These are phyloP conservation scores for Aspergillus taichungensis DNA, from an alignment of 495 filamentous ascomycete genomes.

Conservation along the genomic window DNA sequence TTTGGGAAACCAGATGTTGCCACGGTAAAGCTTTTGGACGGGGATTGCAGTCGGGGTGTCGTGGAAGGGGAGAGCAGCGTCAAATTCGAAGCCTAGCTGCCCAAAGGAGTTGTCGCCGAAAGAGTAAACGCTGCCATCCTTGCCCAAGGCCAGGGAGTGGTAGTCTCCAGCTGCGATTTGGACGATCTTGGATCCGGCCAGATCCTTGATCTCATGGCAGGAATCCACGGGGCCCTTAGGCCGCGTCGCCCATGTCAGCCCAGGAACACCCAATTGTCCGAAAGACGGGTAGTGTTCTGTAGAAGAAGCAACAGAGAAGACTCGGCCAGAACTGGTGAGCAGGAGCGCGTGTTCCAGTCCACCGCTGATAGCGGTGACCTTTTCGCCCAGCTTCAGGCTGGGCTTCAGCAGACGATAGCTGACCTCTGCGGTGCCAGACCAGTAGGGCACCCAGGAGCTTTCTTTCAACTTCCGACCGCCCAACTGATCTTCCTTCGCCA, in stretches of 20 bases:
- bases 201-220: conserved; percentile 62
- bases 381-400: conserved; percentile 63
- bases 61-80: conserved; percentile 47
- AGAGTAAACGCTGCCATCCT: conserved; percentile 65
- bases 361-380: conserved; percentile 59
- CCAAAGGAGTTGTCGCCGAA: conserved; percentile 89
- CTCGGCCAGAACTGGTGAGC: conserved; percentile 74
- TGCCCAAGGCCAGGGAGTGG: conserved; percentile 72
- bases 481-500: conserved; percentile 60
- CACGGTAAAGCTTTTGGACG: conserved; percentile 60
- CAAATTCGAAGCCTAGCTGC: conserved; percentile 70
- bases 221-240: conserved; percentile 72
- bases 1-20: conserved; percentile 45
- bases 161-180: conserved; percentile 78
- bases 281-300: conserved; percentile 67
- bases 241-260: conserved; percentile 67
- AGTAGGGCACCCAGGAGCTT: conserved; percentile 71
- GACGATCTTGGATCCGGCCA: conserved; percentile 54
- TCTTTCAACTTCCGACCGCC: conserved; percentile 51
- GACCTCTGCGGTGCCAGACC: conserved; percentile 46
- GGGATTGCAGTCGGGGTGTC: conserved; percentile 64
- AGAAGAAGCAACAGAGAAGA: conserved; percentile 77
- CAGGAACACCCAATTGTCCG: conserved; percentile 81
- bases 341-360: conserved; percentile 81
- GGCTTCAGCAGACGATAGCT: conserved; percentile 68